Percentiles rank a stretch among this genome's conserved stretches.
Evolutionary conservation across 495 filamentous ascomycete species (phyloP).

Genomic region (Xanthoparmelia taractica): DNA sequence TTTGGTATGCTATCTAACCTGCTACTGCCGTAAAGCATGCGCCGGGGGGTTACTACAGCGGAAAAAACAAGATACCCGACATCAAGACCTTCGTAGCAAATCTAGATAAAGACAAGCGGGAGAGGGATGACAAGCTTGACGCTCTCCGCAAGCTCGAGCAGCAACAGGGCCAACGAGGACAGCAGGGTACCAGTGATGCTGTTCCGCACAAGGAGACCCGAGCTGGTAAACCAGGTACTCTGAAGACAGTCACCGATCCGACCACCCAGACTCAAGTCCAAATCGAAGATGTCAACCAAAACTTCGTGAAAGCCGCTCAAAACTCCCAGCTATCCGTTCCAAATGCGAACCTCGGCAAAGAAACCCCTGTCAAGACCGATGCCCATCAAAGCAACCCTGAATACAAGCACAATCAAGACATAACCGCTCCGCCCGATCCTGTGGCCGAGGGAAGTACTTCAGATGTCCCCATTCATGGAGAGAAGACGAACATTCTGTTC

Average conservation of each 20-base stretch:
- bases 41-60: slow-evolving; percentile 27
- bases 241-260: slow-evolving; percentile 75
- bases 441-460: slow-evolving; percentile 69
- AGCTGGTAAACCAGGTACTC: slow-evolving; percentile 43
- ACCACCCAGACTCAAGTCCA: slow-evolving; percentile 77
- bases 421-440: slow-evolving; percentile 86
- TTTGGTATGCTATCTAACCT: not conserved
- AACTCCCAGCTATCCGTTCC: slow-evolving; percentile 76
- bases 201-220: slow-evolving; percentile 37
- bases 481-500: slow-evolving; percentile 93
- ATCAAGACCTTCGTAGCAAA: slow-evolving; percentile 74
- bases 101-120: slow-evolving; percentile 69
- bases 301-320: slow-evolving; percentile 62
- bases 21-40: slow-evolving; percentile 17
- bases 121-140: slow-evolving; percentile 62
- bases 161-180: slow-evolving; percentile 27
- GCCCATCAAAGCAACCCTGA: slow-evolving; percentile 56
- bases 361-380: slow-evolving; percentile 58
- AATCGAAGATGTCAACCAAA: slow-evolving; percentile 70
- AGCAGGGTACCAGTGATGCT: slow-evolving; percentile 30
- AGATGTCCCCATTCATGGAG: slow-evolving; percentile 90
- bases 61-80: slow-evolving; percentile 55
- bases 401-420: slow-evolving; percentile 77
- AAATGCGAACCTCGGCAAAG: slow-evolving; percentile 76
- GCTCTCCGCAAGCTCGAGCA: slow-evolving; percentile 33